Conservation (phyloP, 1,139 yeast species). For the Taiozyma sp. region DNA sequence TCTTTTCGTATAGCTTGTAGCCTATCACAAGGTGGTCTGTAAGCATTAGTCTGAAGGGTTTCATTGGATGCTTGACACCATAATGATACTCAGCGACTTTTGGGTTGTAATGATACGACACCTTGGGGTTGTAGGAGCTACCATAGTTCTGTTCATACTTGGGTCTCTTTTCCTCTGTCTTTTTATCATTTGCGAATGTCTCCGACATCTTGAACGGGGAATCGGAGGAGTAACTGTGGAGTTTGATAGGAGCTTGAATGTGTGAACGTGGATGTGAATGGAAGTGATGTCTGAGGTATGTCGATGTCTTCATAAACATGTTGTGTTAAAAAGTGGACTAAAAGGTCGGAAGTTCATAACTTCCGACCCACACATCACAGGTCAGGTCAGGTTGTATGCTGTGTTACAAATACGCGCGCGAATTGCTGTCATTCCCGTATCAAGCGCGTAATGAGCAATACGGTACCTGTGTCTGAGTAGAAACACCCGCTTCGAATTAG, state of each 20-base stretch:
- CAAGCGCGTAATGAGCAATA: too few species aligned
- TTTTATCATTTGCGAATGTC: conserved; percentile 43
- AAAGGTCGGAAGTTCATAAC: background rate
- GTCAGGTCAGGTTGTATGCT: too few species aligned
- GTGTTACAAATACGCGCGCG: too few species aligned
- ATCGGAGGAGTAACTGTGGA: background rate
- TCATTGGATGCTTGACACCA: conserved; percentile 96
- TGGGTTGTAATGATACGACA: conserved; percentile 86
- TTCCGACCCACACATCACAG: background rate
- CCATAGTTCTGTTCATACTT: conserved; percentile 37
- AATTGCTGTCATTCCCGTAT: too few species aligned
- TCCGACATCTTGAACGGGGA: conserved; percentile 10
- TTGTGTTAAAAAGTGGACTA: background rate
- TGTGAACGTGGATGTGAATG: background rate
- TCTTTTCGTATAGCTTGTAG: conserved; percentile 78
- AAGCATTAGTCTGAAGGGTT: conserved; percentile 90
- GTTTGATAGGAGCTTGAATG: background rate
- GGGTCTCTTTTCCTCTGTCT: conserved; percentile 55
- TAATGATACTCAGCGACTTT: conserved; percentile 79
- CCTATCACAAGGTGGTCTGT: conserved; percentile 88
- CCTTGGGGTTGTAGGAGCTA: conserved; percentile 43
- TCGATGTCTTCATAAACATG: background rate
- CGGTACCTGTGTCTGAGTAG: too few species aligned
- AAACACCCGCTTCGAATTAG: too few species aligned
- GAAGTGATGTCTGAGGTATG: background rate